Base-by-base conservation (phyloP, 2,329 filamentous ascomycete genomes). In the Sporothrix pallida region DNA sequence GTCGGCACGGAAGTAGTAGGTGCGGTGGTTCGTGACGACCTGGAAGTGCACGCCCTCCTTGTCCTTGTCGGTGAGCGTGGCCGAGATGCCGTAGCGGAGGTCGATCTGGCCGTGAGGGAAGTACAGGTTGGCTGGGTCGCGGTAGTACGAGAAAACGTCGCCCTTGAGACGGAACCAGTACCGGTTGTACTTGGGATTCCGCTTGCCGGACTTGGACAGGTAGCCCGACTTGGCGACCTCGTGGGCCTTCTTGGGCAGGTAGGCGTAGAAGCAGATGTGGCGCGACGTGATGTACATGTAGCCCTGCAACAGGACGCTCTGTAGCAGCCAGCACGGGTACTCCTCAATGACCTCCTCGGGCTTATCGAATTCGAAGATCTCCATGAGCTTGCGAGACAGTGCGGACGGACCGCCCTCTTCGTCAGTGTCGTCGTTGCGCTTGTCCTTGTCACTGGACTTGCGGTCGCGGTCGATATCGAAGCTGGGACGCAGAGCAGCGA, bases 191-290 rank as follows among this genome's bases (percentile, higher is more conserved):
- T 91, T 92, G 65, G 93, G 93, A 80, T 95, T 97, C 65, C 93
- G 91, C 79, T 92, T 93, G 74, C 96, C 95, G 74, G 92, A 93
- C 83, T 98, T 98, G 73, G 90, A 90, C 1, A 99, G 85, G 79
- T 95, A 94, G 1, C 96, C 95, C 1, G 94, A 95, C 82, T 97
- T 98, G 77, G 91, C 88, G 20, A 92, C 88, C 72, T 91, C 87
- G 77, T 93, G 89, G 87, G 92, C 90, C 86, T 96, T 97, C 85
- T 95, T 97, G 7, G 94, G 94, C n/a, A 98, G 87, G 80, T 98
- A 98, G 54, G 96, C 94, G 80, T 98, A 98, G 81, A 98, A 99
- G 83, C 95, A 98, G 75, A 98, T 92, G 80, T 99, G 96, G 78
- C 91, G 92, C 75, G 92, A 87, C 0, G 96, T 98, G 79, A 99